Conservation (phyloP, 805 yeast species). For the Pichia exigua region DNA sequence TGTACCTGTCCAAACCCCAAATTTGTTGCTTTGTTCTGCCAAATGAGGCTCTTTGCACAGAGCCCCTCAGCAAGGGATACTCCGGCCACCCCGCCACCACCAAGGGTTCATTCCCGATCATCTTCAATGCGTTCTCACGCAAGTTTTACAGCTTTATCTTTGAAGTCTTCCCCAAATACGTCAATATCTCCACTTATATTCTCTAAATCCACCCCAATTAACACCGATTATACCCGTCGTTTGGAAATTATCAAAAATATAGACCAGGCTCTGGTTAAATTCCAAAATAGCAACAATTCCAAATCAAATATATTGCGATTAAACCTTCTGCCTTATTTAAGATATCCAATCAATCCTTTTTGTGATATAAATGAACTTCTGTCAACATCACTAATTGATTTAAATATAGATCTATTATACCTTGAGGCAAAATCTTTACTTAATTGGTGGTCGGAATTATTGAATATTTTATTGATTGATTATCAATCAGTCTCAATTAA, state of each 20-base stretch:
- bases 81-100: neutral
- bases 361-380: constrained; percentile 4
- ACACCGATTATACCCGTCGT: constrained; percentile 5
- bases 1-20: no score
- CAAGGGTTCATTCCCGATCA: constrained; percentile 2
- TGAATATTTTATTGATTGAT: constrained; percentile 25
- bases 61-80: neutral
- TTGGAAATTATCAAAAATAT: constrained; percentile 27
- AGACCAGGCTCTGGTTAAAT: constrained; percentile 38
- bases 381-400: constrained; percentile 4
- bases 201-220: constrained; percentile 9
- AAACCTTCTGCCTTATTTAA: constrained; percentile 37
- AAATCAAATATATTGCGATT: constrained; percentile 42
- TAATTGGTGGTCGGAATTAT: constrained; percentile 49
- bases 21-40: neutral
- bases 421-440: constrained; percentile 19
- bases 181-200: constrained; percentile 11
- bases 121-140: constrained; percentile 4
- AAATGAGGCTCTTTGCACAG: neutral
- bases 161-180: constrained; percentile 1
- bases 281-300: constrained; percentile 30
- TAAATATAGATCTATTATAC: constrained; percentile 6
- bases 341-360: constrained; percentile 17
- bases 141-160: neutral
- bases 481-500: constrained; percentile 32